Evolutionary conservation across 73 alveolate genomes (phyloP), one percentile per base, ranked within the genome.

Genomic region (Stentor roeselii): DNA sequence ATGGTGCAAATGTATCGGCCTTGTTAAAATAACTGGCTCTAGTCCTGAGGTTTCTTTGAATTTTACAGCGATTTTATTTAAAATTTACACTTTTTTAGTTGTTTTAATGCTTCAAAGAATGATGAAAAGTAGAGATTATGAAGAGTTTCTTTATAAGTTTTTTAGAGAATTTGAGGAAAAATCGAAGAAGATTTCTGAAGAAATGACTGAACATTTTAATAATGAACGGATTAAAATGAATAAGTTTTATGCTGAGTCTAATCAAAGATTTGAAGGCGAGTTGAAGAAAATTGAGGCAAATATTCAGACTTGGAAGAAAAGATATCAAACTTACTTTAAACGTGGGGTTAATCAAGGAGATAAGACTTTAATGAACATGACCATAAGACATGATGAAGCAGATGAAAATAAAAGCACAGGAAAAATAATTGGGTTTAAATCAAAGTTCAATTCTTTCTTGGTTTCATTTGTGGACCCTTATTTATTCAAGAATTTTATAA

Each of bases 61-160:
- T 21, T 50, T 11, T 21, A 50, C 21, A 50, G 21, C 21, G 30
- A 21, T 50, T 21, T 21, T 50, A 1, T 67, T n/a, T 67, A 67
- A 67, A 67, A 32, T 67, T 1, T 67, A 21, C 42, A 67, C 80
- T 21, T 67, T 67, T 32, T 21, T 32, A 1, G 11, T 67, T 67
- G n/a, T 67, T 27, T 67, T 21, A 27, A 34, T 67, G 42, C 21
- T 67, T 15, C 14, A 67, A 14, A 36, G 80, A 32, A 67, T 67
- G 80, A 67, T 67, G 80, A 67, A 67, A 67, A 67, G 50, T 32
- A 21, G 34, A 67, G 80, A 67, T 32, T 67, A 67, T 67, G 41
- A 67, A 67, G 80, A 67, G 1, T 34, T 30, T 32, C 21, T 67
- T 15, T 27, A 32, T n/a, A 1, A n/a, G 0, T 27, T 21, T 14